Base-by-base conservation (phyloP, 257 asterid species). In the Leptodermis oblonga region DNA sequence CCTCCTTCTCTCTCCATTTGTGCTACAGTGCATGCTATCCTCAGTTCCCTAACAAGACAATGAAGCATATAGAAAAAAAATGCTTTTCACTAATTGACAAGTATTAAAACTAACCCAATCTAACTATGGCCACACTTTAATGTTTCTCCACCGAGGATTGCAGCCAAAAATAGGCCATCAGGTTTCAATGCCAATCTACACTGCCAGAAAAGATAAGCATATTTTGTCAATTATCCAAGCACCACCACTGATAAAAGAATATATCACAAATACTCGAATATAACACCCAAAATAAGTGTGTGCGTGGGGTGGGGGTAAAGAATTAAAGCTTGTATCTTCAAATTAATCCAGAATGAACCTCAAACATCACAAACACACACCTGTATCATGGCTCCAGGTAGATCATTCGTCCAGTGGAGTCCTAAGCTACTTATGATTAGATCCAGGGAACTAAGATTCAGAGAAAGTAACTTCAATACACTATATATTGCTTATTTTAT, bases 1-100 rank as follows among this genome's bases (percentile, higher is more conserved):
- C 98, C 97, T 74, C 97, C 97, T 80, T 92, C 98, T 63, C 98
- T 92, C 76, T 93, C 99, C 96, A 93, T 87, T 78, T 88, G 97
- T 67, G 97, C 96, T 54, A 88, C 78, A 25, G 99, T 93, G 82
- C 99, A 90, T 34, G 99, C 94, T 41, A 93, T 89, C 80, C 97
- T 86, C 80, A 93, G 85, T 82, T 93, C 99, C 79, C 99, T 93
- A 70, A 33, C 68, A 81, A 25, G 42, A 48, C 42, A 73, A 52
- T 76, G 60, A 62, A 26, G 23, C 62, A 55, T 58, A 68, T 28
- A 4, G 58, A n/a, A 37, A 46, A 37, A 46, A 20, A n/a, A 11
- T 34, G 62, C 17, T 28, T 36, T 65, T 28, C 20, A 66, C 45
- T 39, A 56, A 28, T 58, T 37, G 4, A 41, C 6, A 48, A 70